Base-by-base conservation (phyloP, 129 eudicot species). In the Chrysanthemum makinoi region DNA sequence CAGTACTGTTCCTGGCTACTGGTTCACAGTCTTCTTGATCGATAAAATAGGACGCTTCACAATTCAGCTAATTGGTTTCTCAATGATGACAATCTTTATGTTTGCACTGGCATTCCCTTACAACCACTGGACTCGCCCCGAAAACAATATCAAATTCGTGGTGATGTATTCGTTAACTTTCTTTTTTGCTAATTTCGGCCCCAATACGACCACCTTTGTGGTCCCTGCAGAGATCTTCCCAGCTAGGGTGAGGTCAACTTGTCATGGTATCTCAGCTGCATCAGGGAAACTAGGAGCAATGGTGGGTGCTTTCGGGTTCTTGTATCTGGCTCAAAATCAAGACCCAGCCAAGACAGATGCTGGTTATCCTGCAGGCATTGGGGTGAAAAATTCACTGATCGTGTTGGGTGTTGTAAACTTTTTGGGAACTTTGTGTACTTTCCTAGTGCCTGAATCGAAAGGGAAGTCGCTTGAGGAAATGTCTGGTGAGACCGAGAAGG, bases 391-490 rank as follows among this genome's bases (percentile, higher is more conserved):
- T 28, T 64, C 86, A 3, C 60, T 78, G 44, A 64, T 82, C 4
- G 70, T 74, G 76, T 71, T 82, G 35, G 83, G 86, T 9, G 83
- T 74, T 24, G 55, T 82, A 11, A 78, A 78, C 65, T 19, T 78
- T 56, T 66, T 82, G 12, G 86, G 83, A 17, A 75, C 79, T 54
- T 58, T 82, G 68, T 85, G 77, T 69, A 85, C 90, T 26, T 73
- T 85, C 20, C 28, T 85, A 55, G 84, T 85, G 55, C 90, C 90
- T 1, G 87, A 85, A 70, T 80, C 90, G 0, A 85, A 85, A 71
- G 90, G 84, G 12, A 85, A 79, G 72, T 85, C 90, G 50, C 81
- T 85, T 15, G 90, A 85, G 79, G 90, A 85, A 44, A 79, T 82
- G 74, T 72, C 85, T 0, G 78, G 79, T 22, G 90, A 85, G 65